A percentile compares a stretch with the other conserved stretches of the same genome.
Evolutionary conservation across 73 alveolate species (phyloP).

Genomic region (Diophrys appendiculata): DNA sequence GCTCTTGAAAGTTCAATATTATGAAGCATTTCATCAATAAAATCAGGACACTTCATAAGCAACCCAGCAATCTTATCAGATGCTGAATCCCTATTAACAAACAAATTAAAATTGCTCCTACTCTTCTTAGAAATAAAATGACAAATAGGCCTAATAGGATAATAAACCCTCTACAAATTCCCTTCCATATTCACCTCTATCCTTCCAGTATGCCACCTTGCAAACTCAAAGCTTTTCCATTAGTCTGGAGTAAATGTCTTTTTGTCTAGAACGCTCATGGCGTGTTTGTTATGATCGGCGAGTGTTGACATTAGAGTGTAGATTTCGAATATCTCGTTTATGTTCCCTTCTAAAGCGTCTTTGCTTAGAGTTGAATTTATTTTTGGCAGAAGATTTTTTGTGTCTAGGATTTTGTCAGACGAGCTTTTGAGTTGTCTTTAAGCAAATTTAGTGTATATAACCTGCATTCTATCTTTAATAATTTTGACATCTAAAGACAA

Average conservation of each 20-base stretch:
- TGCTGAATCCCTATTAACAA: slow-evolving; percentile 84
- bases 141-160: slow-evolving; percentile 37
- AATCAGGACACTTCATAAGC: slow-evolving; percentile 36
- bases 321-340: slow-evolving; percentile 29
- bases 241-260: slow-evolving; percentile 10
- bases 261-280: not conserved
- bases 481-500: slow-evolving; percentile 5
- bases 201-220: slow-evolving; percentile 20
- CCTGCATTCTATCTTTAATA: slow-evolving; percentile 13
- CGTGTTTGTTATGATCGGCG: slow-evolving; percentile 1
- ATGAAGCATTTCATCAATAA: slow-evolving; percentile 61
- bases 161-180: slow-evolving; percentile 17
- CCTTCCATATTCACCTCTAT: slow-evolving; percentile 25
- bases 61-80: slow-evolving; percentile 61
- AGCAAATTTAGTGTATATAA: slow-evolving; percentile 9
- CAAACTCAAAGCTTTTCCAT: slow-evolving; percentile 19
- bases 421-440: not conserved
- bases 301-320: slow-evolving; percentile 18
- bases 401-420: not conserved
- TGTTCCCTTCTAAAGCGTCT: slow-evolving; percentile 19
- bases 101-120: slow-evolving; percentile 67
- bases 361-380: too few species aligned
- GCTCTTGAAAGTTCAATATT: slow-evolving; percentile 25
- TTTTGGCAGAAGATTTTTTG: too few species aligned
- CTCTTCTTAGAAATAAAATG: slow-evolving; percentile 54